Evolutionary conservation across 257 asterid genomes (phyloP).

Genomic region (Scutellaria galericulata): DNA sequence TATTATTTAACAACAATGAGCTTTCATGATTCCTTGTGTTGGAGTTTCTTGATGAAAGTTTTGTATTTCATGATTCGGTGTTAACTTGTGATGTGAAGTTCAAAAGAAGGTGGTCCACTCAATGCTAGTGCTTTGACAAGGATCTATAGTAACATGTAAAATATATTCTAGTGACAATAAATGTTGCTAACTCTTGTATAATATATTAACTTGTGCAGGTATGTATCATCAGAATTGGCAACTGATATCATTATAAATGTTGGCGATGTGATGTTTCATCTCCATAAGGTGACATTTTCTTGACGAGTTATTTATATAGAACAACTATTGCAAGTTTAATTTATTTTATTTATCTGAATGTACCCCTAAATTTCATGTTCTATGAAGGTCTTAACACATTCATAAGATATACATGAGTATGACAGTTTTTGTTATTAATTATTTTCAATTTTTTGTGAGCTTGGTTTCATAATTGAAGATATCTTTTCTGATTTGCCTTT

Average conservation of each 20-base stretch:
- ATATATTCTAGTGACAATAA: neutral
- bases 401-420: neutral
- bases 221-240: constrained; percentile 71
- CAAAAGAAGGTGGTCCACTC: neutral
- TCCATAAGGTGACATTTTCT: constrained; percentile 80
- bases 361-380: neutral
- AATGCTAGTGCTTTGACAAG: neutral
- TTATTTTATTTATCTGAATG: neutral
- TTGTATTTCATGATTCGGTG: neutral
- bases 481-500: constrained; percentile 10
- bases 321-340: neutral
- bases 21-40: no score
- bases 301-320: neutral
- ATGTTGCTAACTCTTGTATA: neutral
- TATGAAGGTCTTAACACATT: no score
- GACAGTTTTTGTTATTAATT: neutral
- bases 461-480: neutral
- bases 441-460: neutral
- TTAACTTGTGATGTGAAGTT: neutral
- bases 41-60: no score
- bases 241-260: constrained; percentile 66
- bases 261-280: constrained; percentile 73
- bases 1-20: neutral
- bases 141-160: no score
- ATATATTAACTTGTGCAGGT: constrained; percentile 53